Evolutionary conservation across 2,329 filamentous ascomycete species (phyloP).

Genomic region (Coniella lustricola): DNA sequence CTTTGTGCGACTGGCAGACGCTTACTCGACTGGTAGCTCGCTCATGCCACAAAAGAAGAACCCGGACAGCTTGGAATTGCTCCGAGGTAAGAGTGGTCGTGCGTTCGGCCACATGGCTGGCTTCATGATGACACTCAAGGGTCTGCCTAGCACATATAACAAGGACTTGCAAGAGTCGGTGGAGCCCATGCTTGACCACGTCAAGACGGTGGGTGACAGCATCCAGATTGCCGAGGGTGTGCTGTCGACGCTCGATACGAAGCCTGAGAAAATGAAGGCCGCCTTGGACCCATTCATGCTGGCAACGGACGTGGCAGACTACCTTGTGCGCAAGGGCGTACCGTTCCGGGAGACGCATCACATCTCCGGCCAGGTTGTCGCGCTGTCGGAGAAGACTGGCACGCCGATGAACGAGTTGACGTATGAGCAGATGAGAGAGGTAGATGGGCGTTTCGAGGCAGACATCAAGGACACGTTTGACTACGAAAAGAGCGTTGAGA

Average conservation of each 20-base stretch:
- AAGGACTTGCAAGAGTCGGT: constrained; percentile 66
- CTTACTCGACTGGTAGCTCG: constrained; percentile 69
- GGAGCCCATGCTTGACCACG: constrained; percentile 67
- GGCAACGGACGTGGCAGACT: constrained; percentile 60
- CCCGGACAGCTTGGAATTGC: constrained; percentile 59
- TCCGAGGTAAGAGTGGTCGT: constrained; percentile 53
- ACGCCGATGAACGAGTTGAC: constrained; percentile 65
- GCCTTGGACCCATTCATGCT: constrained; percentile 55
- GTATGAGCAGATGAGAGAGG: constrained; percentile 56
- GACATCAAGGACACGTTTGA: constrained; percentile 68
- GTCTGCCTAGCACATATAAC: constrained; percentile 67
- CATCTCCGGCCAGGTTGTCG: constrained; percentile 65
- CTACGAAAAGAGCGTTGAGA: constrained; percentile 78
- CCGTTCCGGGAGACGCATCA: constrained; percentile 78
- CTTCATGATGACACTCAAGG: constrained; percentile 65
- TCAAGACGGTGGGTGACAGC: constrained; percentile 66
- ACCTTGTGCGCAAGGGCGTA: constrained; percentile 57
- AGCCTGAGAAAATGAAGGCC: constrained; percentile 63
- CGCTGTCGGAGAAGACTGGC: constrained; percentile 56
- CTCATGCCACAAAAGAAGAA: constrained; percentile 86
- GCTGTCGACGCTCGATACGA: constrained; percentile 62
- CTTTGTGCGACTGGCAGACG: constrained; percentile 69
- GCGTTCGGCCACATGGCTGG: constrained; percentile 43
- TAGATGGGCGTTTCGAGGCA: constrained; percentile 63
- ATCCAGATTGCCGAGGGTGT: constrained; percentile 75